phyloP scores from a whole-genome alignment of 352 stramenopile species.

The Pythium oligandrum region DNA sequence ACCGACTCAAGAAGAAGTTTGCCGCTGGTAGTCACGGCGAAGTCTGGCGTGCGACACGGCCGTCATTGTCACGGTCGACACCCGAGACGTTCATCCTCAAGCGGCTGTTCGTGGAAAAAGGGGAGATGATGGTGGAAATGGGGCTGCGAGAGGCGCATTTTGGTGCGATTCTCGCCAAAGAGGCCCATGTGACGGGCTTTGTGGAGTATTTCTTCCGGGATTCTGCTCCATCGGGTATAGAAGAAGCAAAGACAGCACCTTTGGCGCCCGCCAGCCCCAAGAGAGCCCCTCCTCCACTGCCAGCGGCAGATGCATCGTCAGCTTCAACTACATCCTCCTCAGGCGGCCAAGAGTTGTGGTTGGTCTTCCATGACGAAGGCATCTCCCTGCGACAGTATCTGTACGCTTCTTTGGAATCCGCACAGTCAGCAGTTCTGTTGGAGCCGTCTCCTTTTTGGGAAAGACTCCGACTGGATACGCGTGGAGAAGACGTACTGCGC shows the following conservation, averaged over 20 bases:
- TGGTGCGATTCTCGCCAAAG: slow-evolving; percentile 34
- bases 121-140: slow-evolving; percentile 64
- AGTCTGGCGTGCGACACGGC: slow-evolving; percentile 29
- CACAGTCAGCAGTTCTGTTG: slow-evolving; percentile 44
- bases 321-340: slow-evolving; percentile 12
- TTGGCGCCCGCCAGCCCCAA: neutral
- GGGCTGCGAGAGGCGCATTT: slow-evolving; percentile 84
- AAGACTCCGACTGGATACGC: slow-evolving; percentile 46
- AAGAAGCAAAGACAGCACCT: slow-evolving; percentile 4
- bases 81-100: slow-evolving; percentile 81
- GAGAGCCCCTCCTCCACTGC: neutral
- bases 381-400: slow-evolving; percentile 84
- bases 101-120: slow-evolving; percentile 71
- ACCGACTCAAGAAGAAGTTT: slow-evolving; percentile 76
- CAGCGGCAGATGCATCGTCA: slow-evolving; percentile 10
- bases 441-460: slow-evolving; percentile 77
- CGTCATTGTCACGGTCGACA: neutral
- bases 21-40: slow-evolving; percentile 82
- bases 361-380: slow-evolving; percentile 89
- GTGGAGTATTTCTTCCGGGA: slow-evolving; percentile 86
- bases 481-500: slow-evolving; percentile 68
- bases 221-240: neutral
- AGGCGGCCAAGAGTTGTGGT: slow-evolving; percentile 64
- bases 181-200: slow-evolving; percentile 77
- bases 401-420: slow-evolving; percentile 58